phyloP scores from a whole-genome alignment of 805 yeast genomes.

The Candida stauntonica region DNA sequence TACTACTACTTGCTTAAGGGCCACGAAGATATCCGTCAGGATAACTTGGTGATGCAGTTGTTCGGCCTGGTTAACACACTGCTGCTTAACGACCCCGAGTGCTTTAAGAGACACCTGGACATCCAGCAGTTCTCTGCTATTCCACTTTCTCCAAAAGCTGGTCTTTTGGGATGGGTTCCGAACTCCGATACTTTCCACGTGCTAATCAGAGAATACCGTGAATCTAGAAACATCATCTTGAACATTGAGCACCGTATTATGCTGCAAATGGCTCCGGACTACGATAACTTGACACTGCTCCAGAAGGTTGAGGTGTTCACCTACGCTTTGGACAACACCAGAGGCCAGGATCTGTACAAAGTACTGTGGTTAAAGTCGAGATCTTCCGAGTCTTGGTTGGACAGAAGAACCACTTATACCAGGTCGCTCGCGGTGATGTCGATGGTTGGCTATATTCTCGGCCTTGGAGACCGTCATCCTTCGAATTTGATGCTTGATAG shows the following conservation, averaged over 20 bases:
- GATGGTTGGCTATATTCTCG: slow-evolving; percentile 95
- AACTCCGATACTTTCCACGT: slow-evolving; percentile 96
- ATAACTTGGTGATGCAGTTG: slow-evolving; percentile 94
- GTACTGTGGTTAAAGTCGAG: slow-evolving; percentile 95
- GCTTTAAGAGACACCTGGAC: slow-evolving; percentile 92
- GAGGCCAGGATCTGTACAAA: slow-evolving; percentile 94
- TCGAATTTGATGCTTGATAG: slow-evolving; percentile 94
- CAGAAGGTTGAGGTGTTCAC: slow-evolving; percentile 97
- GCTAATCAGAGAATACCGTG: slow-evolving; percentile 87
- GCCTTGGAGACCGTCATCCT: slow-evolving; percentile 97
- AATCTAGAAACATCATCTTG: slow-evolving; percentile 79
- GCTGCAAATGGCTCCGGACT: slow-evolving; percentile 96
- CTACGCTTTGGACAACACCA: slow-evolving; percentile 88
- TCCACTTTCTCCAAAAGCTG: slow-evolving; percentile 96
- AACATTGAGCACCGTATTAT: slow-evolving; percentile 94
- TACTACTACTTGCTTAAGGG: slow-evolving; percentile 85
- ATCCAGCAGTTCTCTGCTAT: slow-evolving; percentile 91
- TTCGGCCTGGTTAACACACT: slow-evolving; percentile 93
- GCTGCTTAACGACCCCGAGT: slow-evolving; percentile 85
- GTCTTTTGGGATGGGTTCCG: slow-evolving; percentile 94
- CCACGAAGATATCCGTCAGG: slow-evolving; percentile 97
- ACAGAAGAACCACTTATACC: slow-evolving; percentile 93
- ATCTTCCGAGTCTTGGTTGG: slow-evolving; percentile 96
- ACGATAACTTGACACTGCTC: slow-evolving; percentile 79
- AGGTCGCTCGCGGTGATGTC: slow-evolving; percentile 97